Evolutionary conservation across 2,329 filamentous ascomycete species (phyloP), one percentile per base, ranked within the genome.

Genomic region (Neoascochyta sp.): DNA sequence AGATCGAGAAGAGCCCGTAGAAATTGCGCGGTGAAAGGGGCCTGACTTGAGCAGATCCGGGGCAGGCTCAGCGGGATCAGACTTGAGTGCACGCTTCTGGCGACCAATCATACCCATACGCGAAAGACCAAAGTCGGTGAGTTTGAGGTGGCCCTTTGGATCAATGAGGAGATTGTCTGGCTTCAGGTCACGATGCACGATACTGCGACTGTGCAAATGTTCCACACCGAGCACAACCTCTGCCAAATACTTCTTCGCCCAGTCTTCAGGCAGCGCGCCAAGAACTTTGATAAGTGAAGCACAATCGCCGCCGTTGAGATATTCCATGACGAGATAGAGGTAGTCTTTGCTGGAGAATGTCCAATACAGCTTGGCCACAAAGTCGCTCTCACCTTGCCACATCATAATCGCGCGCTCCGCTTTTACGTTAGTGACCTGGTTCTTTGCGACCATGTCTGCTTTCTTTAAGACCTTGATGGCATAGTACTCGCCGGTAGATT

Each of bases 381-480:
- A 98, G 38, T 98, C 92, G 61, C 93, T 98, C 63, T 96, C 88
- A 13, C 92, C 92, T 67, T 98, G 92, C 86, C 92, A 96, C 92
- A 98, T 98, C 92, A 98, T 96, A 58, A 98, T 98, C 13, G 93
- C 93, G 46, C 92, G 79, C 65, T 98, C 92, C 7, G 93, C 92
- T 65, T 98, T 96, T 54, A 98, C 92, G 56, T 98, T 98, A 47
- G 92, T 95, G 49, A 98, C 89, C 60, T 98, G 92, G 61, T 98
- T 98, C 66, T 98, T 98, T 40, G 92, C 92, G 41, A 98, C 87
- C 92, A 98, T 98, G 70, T 98, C 92, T n/a, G 92, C 89, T 66
- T 98, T 98, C 60, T 96, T 96, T 37, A 98, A 65, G 1, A 96
- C 92, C 59, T 98, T 98, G 68, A 98, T 96, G 7, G 92, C 92